A percentile compares a stretch with the other conserved stretches of the same genome.
phyloP scores from a whole-genome alignment of 345 rosid species.

The Aquilaria yunnanensis region DNA sequence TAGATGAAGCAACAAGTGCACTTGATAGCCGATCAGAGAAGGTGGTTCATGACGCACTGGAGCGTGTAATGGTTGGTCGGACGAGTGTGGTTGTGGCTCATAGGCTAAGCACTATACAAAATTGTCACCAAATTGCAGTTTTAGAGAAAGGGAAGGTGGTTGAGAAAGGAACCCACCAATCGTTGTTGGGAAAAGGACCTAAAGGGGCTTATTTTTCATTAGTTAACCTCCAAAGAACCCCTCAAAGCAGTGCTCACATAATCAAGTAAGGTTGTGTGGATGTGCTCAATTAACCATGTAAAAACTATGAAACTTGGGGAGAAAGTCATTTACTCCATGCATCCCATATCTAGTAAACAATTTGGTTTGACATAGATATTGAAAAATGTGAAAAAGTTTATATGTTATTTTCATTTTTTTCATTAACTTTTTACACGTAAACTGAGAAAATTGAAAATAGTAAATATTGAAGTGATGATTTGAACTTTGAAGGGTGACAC shows the following conservation, averaged over 20 bases:
- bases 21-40: conserved; percentile 55
- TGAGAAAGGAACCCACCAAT: conserved; percentile 52
- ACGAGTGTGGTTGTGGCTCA: conserved; percentile 69
- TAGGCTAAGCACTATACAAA: conserved; percentile 51
- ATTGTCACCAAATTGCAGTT: conserved; percentile 46
- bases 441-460: too few species aligned
- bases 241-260: not conserved
- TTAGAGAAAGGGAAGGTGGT: conserved; percentile 53
- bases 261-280: not conserved
- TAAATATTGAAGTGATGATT: too few species aligned
- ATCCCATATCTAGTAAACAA: not conserved
- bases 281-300: too few species aligned
- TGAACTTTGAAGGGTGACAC: too few species aligned
- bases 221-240: conserved; percentile 37
- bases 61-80: conserved; percentile 57
- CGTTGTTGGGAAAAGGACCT: conserved; percentile 39
- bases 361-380: not conserved
- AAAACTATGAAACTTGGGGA: not conserved
- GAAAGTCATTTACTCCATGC: not conserved
- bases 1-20: conserved; percentile 62
- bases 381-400: too few species aligned
- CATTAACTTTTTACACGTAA: too few species aligned
- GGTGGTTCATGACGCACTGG: conserved; percentile 50
- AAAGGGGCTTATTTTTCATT: conserved; percentile 47
- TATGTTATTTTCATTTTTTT: too few species aligned